These are phyloP conservation scores for Colletotrichum spinosum DNA, from an alignment of 2,329 filamentous ascomycete species.

Conservation along the genomic window DNA sequence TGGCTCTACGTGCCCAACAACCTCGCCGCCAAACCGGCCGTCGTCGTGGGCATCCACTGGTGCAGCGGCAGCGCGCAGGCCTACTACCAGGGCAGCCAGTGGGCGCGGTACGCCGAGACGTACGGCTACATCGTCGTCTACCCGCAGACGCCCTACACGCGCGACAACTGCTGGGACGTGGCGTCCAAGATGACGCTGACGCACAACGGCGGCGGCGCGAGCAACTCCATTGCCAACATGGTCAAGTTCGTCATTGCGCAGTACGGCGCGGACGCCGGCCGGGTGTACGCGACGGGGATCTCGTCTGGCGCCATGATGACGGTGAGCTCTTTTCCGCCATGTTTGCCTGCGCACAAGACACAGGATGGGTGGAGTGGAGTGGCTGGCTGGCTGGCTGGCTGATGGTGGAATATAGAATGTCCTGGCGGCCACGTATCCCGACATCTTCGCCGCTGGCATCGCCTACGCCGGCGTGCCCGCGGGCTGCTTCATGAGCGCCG, in stretches of 20 bases:
- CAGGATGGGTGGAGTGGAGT: neutral
- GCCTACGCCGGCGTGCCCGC: slow-evolving; percentile 66
- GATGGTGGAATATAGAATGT: slow-evolving; percentile 48
- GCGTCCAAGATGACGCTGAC: slow-evolving; percentile 61
- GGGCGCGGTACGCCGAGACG: slow-evolving; percentile 64
- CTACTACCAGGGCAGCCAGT: slow-evolving; percentile 61
- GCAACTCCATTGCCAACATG: slow-evolving; percentile 65
- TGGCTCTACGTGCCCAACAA: slow-evolving; percentile 50
- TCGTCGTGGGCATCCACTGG: slow-evolving; percentile 68
- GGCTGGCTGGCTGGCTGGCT: neutral
- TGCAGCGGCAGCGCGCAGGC: slow-evolving; percentile 65
- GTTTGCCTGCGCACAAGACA: no score
- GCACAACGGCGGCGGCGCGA: slow-evolving; percentile 63
- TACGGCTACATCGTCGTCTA: slow-evolving; percentile 67
- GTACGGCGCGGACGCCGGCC: slow-evolving; percentile 59
- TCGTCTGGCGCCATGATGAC: slow-evolving; percentile 68
- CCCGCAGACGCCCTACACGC: slow-evolving; percentile 52
- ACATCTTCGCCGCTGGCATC: slow-evolving; percentile 63
- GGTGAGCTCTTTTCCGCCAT: neutral
- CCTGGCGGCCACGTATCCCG: slow-evolving; percentile 65
- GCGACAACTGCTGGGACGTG: slow-evolving; percentile 69
- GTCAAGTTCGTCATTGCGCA: slow-evolving; percentile 59
- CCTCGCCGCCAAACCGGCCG: slow-evolving; percentile 55
- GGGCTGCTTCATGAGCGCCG: slow-evolving; percentile 61
- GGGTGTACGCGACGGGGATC: slow-evolving; percentile 61